Base-by-base conservation (phyloP, 2,329 filamentous ascomycete genomes). In the Rhytidhysteron rufulum region DNA sequence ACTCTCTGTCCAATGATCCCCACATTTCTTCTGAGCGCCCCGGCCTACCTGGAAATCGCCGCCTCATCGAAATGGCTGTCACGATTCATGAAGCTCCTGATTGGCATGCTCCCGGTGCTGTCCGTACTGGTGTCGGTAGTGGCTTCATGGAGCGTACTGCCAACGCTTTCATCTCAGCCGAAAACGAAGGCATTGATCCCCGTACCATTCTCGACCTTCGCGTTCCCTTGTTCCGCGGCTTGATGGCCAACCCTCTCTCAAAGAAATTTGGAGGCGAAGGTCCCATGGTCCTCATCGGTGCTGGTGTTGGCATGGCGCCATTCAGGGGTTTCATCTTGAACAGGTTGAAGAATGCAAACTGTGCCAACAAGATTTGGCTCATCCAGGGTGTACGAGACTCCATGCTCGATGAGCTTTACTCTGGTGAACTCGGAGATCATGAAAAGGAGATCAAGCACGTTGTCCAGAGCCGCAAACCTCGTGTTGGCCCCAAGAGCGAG, bases 311-410 rank as follows among this genome's bases (percentile, higher is more conserved):
- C 49, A 91, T 98, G 66, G 93, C 93, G 9, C 93, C 93, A 0
- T 98, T 98, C 82, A 83, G 93, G 35, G 93, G 93, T 42, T 98
- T 98, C 65, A 94, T 98, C 32, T 87, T 97, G 70, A 88, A 94
- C 44, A 80, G 90, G 10, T 76, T 96, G 42, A 91, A 91, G 75
- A 93, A 89, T 47, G 90, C 90, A 59, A 96, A 94, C 69, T 95
- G 90, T 60, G 89, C 88, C 48, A 96, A 96, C 75, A 96, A 96
- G 71, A 91, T 96, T 55, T 96, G 90, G 90, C 87, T 96, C 33
- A 79, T 96, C 32, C 90, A 96, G 69, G 90, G 90, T 29, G 83
- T 95, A 33, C 85, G 90, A n/a, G 93, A 98, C 68, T 89, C 86
- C 19, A 80, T 95, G 31, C 80, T 97, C 17, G 93, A 98, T 59